Percentiles rank a stretch among this genome's conserved stretches.
Conservation (phyloP, 2,329 filamentous ascomycete species). For the Emergomyces pasteurianus region DNA sequence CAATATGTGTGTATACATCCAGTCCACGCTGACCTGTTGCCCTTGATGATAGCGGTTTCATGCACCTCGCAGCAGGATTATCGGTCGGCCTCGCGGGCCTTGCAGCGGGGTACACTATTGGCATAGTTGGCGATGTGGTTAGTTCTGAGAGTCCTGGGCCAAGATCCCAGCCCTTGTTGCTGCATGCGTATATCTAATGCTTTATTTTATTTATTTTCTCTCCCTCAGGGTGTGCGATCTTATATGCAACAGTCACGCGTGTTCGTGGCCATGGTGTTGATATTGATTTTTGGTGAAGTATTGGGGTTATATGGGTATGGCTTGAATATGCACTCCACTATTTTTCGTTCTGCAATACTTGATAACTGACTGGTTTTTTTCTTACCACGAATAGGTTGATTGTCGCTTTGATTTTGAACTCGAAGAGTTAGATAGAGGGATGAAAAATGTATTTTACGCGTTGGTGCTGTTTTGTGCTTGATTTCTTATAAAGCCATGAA, state of each 20-base stretch:
- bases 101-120: slow-evolving; percentile 92
- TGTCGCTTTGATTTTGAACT: slow-evolving; percentile 83
- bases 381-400: slow-evolving; percentile 51
- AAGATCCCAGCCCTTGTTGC: neutral
- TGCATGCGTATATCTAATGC: neutral
- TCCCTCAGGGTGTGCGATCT: slow-evolving; percentile 60
- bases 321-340: neutral
- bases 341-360: neutral
- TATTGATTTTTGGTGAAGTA: slow-evolving; percentile 97
- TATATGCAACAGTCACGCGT: slow-evolving; percentile 95
- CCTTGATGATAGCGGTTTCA: slow-evolving; percentile 54
- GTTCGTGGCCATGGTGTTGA: slow-evolving; percentile 97
- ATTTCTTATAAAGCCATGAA: too few species aligned
- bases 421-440: slow-evolving; percentile 47
- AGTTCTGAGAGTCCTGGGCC: slow-evolving; percentile 15
- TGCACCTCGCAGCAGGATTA: slow-evolving; percentile 84
- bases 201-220: neutral
- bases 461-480: neutral
- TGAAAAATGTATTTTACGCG: neutral
- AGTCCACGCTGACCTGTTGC: slow-evolving; percentile 10
- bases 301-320: slow-evolving; percentile 87
- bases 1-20: neutral
- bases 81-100: slow-evolving; percentile 87
- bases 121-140: slow-evolving; percentile 83
- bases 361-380: slow-evolving; percentile 7